A percentile compares a stretch with the other conserved stretches of the same genome.
Conservation (phyloP, 257 asterid genomes). For the Solanum etuberosum region DNA sequence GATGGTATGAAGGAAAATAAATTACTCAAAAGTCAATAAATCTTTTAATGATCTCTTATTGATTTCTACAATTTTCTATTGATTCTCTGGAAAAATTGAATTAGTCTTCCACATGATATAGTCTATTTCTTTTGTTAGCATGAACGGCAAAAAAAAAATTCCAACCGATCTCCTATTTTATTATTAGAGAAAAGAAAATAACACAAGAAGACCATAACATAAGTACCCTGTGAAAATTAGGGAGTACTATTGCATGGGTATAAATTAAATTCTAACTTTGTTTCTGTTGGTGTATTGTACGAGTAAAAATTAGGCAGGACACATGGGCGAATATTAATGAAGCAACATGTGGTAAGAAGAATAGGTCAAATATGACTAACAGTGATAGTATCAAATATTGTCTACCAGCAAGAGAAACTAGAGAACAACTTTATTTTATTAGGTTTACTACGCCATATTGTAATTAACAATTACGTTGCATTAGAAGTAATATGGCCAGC, state of each 20-base stretch:
- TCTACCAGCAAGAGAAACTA: too few species aligned
- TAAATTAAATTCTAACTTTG: too few species aligned
- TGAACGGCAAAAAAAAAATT: not conserved
- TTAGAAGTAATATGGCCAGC: too few species aligned
- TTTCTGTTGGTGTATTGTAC: too few species aligned
- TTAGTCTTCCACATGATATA: not conserved
- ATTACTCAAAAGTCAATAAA: not conserved
- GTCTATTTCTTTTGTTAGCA: not conserved
- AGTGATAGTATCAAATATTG: too few species aligned
- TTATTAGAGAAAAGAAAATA: not conserved
- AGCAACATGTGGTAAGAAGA: too few species aligned
- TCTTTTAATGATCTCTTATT: not conserved
- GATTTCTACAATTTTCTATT: not conserved
- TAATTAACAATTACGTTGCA: not conserved
- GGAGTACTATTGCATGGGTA: too few species aligned
- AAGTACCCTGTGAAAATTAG: not conserved
- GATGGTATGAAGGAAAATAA: not conserved
- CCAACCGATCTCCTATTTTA: not conserved
- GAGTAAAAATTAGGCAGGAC: too few species aligned
- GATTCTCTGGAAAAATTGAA: not conserved
- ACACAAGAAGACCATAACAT: not conserved
- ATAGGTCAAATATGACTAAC: too few species aligned
- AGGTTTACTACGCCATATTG: not conserved
- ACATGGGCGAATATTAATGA: too few species aligned
- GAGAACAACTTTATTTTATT: not conserved